A percentile compares a stretch with the other conserved stretches of the same genome.
phyloP scores from a whole-genome alignment of 1,139 yeast genomes.

The Scheffersomyces insectosa region DNA sequence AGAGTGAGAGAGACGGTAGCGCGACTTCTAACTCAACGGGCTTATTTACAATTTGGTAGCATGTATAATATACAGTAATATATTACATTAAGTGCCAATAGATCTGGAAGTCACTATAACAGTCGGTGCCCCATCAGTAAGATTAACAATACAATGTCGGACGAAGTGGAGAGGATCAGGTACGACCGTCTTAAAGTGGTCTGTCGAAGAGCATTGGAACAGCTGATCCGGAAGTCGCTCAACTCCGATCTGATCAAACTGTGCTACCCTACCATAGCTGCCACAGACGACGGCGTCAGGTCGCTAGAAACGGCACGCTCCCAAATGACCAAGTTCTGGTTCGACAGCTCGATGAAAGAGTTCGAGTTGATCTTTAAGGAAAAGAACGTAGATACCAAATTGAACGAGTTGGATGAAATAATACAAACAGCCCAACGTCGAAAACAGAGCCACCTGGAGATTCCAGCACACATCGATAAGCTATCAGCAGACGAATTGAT shows the following conservation, averaged over 20 bases:
- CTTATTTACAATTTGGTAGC: too few relatives aligned
- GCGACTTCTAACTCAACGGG: too few relatives aligned
- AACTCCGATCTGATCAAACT: constrained; percentile 58
- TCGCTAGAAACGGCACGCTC: constrained; percentile 58
- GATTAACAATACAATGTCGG: background rate
- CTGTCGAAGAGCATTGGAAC: constrained; percentile 65
- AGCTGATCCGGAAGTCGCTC: constrained; percentile 58
- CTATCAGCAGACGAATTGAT: constrained; percentile 36
- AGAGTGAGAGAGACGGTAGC: too few relatives aligned
- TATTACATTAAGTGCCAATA: too few relatives aligned
- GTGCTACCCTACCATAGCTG: constrained; percentile 67
- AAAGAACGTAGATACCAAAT: constrained; percentile 54
- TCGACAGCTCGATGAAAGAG: constrained; percentile 55
- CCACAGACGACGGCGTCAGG: constrained; percentile 49
- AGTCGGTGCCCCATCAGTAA: background rate
- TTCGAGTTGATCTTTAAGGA: constrained; percentile 68
- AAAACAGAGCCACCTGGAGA: constrained; percentile 14
- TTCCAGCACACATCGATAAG: constrained; percentile 32
- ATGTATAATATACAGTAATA: too few relatives aligned
- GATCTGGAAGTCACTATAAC: too few relatives aligned
- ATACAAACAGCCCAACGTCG: constrained; percentile 52
- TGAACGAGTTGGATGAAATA: constrained; percentile 67
- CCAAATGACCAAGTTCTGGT: constrained; percentile 67
- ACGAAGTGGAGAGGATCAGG: constrained; percentile 40
- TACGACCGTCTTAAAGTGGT: constrained; percentile 56